These are phyloP conservation scores for Linaria vulgaris DNA, from an alignment of 257 asterid genomes.

Conservation along the genomic window DNA sequence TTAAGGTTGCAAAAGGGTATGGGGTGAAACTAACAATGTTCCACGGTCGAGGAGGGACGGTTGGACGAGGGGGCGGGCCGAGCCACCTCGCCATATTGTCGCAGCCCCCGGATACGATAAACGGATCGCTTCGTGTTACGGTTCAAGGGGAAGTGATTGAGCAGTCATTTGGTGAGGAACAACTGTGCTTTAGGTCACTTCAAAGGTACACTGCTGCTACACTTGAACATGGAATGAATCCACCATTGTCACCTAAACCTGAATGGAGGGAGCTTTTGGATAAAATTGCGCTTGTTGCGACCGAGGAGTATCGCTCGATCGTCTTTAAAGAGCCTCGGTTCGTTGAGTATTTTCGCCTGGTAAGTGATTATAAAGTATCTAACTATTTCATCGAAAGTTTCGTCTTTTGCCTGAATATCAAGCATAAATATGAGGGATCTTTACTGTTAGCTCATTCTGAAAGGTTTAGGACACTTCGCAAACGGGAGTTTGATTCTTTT, in stretches of 20 bases:
- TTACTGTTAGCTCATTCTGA: too few relatives aligned
- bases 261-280: slow-evolving; percentile 68
- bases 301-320: slow-evolving; percentile 60
- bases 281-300: slow-evolving; percentile 47
- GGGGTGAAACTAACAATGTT: slow-evolving; percentile 71
- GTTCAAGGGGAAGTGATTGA: slow-evolving; percentile 79
- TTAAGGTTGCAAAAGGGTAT: slow-evolving; percentile 49
- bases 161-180: slow-evolving; percentile 66
- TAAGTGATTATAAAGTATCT: slow-evolving; percentile 33
- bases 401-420: too few relatives aligned
- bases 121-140: slow-evolving; percentile 69
- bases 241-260: slow-evolving; percentile 57
- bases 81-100: slow-evolving; percentile 67
- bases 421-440: too few relatives aligned
- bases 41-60: slow-evolving; percentile 74
- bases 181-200: slow-evolving; percentile 60
- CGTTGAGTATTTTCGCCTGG: slow-evolving; percentile 71
- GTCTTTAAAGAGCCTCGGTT: slow-evolving; percentile 68
- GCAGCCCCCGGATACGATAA: slow-evolving; percentile 63
- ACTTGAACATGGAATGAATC: slow-evolving; percentile 64
- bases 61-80: slow-evolving; percentile 74
- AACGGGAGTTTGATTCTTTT: too few relatives aligned
- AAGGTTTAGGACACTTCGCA: too few relatives aligned
- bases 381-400: too few relatives aligned
- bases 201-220: slow-evolving; percentile 76